These are phyloP conservation scores for Neospora caninum DNA, from an alignment of 169 alveolate genomes.

Conservation along the genomic window DNA sequence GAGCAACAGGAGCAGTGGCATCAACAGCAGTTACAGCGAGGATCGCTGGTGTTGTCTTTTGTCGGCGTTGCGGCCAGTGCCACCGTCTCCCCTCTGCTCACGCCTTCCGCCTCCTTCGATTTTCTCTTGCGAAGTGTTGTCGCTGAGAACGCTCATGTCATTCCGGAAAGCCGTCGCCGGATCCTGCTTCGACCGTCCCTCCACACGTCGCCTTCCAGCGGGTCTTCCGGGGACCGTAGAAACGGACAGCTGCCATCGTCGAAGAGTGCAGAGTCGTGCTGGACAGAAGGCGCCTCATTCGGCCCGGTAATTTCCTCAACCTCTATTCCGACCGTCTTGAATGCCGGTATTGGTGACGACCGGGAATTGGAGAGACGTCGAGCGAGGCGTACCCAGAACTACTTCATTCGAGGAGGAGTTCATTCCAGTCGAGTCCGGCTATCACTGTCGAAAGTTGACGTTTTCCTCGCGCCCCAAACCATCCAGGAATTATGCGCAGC, in stretches of 20 bases:
- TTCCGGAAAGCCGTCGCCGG: slow-evolving; percentile 50
- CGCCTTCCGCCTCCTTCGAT: background rate
- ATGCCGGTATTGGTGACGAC: background rate
- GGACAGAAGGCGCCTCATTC: no score
- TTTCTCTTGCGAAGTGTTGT: background rate
- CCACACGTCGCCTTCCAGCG: background rate
- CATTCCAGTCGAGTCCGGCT: background rate
- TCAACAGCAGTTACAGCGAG: slow-evolving; percentile 19
- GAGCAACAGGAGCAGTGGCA: background rate
- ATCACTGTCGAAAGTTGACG: background rate
- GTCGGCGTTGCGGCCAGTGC: background rate
- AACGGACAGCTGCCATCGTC: no score
- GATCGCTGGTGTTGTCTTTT: slow-evolving; percentile 23
- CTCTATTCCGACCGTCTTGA: background rate
- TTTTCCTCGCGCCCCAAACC: slow-evolving; percentile 11
- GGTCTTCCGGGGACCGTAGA: background rate
- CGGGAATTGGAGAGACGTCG: background rate
- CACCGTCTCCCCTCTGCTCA: background rate
- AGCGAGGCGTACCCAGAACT: background rate
- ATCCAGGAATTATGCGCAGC: slow-evolving; percentile 20
- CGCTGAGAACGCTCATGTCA: slow-evolving; percentile 37
- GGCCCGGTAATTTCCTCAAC: background rate
- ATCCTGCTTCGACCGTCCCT: background rate
- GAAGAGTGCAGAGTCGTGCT: no score
- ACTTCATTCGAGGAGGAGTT: background rate